Conservation (phyloP, 1,284 basidiomycete species). For the Cutaneotrichosporon cavernicola region DNA sequence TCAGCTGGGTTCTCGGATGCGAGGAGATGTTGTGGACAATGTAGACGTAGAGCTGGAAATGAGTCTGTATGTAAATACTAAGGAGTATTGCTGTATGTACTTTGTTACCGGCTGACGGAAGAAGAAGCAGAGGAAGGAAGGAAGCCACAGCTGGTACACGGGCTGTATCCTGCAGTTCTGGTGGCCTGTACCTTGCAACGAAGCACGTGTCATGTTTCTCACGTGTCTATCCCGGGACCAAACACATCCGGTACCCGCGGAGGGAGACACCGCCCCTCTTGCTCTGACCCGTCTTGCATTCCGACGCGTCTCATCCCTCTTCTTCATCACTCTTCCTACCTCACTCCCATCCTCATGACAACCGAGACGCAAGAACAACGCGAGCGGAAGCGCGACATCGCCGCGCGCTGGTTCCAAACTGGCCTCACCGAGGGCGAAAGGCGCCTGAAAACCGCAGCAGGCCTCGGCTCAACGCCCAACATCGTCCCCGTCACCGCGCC, state of each 20-base stretch:
- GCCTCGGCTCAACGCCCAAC: constrained; percentile 21
- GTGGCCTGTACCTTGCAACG: background rate
- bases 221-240: background rate
- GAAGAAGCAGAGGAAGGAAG: background rate
- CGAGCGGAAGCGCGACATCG: constrained; percentile 25
- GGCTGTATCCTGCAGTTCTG: background rate
- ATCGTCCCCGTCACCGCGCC: constrained; percentile 16
- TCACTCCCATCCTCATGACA: background rate
- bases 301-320: background rate
- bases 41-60: background rate
- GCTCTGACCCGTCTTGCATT: background rate
- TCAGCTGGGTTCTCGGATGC: background rate
- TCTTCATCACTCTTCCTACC: background rate
- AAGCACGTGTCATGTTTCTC: background rate
- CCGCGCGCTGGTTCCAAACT: constrained; percentile 9
- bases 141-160: background rate
- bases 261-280: background rate
- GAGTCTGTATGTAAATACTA: background rate
- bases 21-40: background rate
- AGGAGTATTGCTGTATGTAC: background rate
- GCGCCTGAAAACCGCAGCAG: constrained; percentile 16
- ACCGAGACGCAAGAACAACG: background rate
- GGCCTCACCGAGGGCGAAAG: constrained; percentile 17
- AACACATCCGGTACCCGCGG: background rate
- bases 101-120: background rate